Base-by-base conservation (phyloP, 140 eudicot species). In the Oenanthe javanica region DNA sequence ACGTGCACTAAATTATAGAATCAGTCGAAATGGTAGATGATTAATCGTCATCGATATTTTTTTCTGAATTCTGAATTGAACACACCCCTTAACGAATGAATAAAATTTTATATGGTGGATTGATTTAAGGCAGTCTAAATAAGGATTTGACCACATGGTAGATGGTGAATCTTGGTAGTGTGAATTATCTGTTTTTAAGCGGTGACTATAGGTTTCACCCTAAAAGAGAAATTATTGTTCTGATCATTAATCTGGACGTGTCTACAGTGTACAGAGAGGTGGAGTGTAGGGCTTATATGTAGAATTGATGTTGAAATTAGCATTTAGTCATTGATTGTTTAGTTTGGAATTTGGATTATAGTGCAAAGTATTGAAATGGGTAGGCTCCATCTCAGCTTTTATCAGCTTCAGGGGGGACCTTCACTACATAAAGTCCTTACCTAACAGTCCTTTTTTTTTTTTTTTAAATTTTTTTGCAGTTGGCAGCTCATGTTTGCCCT, bases 371-470 rank as follows among this genome's bases (percentile, higher is more conserved):
- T 27, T 13, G 43, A 4, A 2, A 49, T 47, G 42, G 78, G 25
- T 25, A 49, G 42, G 78, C 61, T 75, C 43, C 43, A 75, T 23
- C 16, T 48, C 1, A 75, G 25, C 63, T 74, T 74, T 74, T 47
- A 46, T 27, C 75, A 12, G 49, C 6, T 71, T 71, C 9, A 18
- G 49, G 54, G 46, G 79, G 79, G 78, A n/a, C 79, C 63, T 25
- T 75, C 11, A n/a, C 1, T 15, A 4, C 78, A 4, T 75, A 47
- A 75, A 75, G 42, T 48, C 78, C 45, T 46, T 15, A n/a, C 78
- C 78, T 74, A 75, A 10, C 42, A 25, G 78, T 75, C 63, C 63
- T 75, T 75, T 67, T 74, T 75, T 67, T 74, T 31, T 31, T 31
- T 31, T 31, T 31, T 31, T 31, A 0, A 31, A 31, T 31, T 31